Evolutionary conservation across 331 rosid species (phyloP), one percentile per base, ranked within the genome.

Genomic region (Rosa hybrid): DNA sequence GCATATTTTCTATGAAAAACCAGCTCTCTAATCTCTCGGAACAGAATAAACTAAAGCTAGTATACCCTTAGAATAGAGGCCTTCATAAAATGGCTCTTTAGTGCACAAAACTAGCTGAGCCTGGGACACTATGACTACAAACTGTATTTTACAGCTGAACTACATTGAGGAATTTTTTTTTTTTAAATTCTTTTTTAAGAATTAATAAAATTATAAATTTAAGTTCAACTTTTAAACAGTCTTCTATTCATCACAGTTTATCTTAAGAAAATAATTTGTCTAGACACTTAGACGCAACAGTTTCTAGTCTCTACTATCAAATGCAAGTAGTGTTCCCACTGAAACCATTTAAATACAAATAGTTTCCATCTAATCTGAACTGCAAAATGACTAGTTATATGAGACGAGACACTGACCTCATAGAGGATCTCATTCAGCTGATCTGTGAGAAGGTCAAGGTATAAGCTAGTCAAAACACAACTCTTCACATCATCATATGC

Each of bases 391-490:
- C 2, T 21, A 59, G 34, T 21, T 59, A 77, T 34, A 41, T 63
- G 0, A 21, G 7, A 67, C 0, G 12, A 44, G 25, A 54, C 8
- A 63, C 34, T 12, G 4, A 95, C 98, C 99, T 93, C 97, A 85
- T 93, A 93, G 70, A 88, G 64, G 54, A 89, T 81, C 85, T 93
- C 99, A 88, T 88, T 92, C 83, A 93, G 87, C 89, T 89, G 90
- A 50, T 95, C 99, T 77, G 90, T 89, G 27, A 95, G 96, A 84
- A 95, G 99, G 80, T n/a, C 89, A 77, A 91, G 78, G 82, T 90
- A 95, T 80, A 93, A 82, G 81, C 90, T 93, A 34, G 91, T 86
- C 85, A 91, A 78, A 21, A 91, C 85, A 80, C 89, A 90, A 78
- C 68, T 91, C 88, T 76, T 91, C 23, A 77, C 81, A 17, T 84